Evolutionary conservation across 345 rosid genomes (phyloP).

Genomic region (Lumnitzera littorea): DNA sequence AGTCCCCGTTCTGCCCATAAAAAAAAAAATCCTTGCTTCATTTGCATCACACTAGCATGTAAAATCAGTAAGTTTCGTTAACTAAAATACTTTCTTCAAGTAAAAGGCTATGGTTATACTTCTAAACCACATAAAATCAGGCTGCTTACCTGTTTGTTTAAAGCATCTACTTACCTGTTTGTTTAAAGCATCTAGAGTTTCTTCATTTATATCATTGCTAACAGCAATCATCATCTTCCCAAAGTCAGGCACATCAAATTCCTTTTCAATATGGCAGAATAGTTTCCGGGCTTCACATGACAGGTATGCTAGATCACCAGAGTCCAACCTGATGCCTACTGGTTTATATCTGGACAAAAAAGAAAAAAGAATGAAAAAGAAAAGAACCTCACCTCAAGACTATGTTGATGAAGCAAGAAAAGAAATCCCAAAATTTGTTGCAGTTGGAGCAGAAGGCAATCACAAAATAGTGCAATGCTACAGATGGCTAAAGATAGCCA

Average conservation of each 20-base stretch:
- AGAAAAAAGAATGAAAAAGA: neutral
- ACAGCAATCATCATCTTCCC: conserved; percentile 78
- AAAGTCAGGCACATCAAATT: conserved; percentile 54
- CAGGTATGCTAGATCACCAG: conserved; percentile 91
- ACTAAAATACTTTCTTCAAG: too few relatives aligned
- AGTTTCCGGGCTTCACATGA: conserved; percentile 72
- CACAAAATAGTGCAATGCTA: too few relatives aligned
- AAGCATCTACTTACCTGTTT: conserved; percentile 49
- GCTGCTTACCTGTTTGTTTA: conserved; percentile 30
- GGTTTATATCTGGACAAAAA: conserved; percentile 66
- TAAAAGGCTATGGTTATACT: conserved; percentile 1
- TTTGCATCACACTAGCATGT: too few relatives aligned
- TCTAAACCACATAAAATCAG: neutral
- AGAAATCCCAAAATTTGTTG: conserved; percentile 1
- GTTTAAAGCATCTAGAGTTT: conserved; percentile 89
- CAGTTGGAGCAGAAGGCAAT: too few relatives aligned
- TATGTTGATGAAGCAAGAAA: neutral
- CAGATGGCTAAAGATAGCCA: too few relatives aligned
- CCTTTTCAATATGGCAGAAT: conserved; percentile 60
- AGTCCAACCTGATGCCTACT: conserved; percentile 84
- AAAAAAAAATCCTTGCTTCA: too few relatives aligned
- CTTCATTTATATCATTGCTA: conserved; percentile 94
- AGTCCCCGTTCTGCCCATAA: too few relatives aligned
- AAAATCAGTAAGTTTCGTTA: too few relatives aligned
- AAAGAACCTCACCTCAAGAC: too few relatives aligned